A percentile compares a stretch with the other conserved stretches of the same genome.
Conservation (phyloP, 1,284 basidiomycete genomes). For the Trichosporon asahii region DNA sequence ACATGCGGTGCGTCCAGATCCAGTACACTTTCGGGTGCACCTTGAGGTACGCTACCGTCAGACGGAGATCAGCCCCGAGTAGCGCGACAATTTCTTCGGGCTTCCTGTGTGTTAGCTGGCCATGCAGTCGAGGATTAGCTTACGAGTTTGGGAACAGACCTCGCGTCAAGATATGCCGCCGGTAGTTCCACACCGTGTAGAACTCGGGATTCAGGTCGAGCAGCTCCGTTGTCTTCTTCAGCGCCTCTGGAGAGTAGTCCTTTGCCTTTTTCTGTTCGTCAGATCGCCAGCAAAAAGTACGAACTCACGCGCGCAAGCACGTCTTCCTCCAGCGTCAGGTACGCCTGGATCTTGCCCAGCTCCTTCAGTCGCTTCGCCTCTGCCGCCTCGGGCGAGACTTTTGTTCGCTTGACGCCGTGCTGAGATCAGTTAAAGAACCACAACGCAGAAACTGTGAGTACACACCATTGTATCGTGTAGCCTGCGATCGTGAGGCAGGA, state of each 20-base stretch:
- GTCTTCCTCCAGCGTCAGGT: constrained; percentile 64
- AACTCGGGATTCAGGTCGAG: constrained; percentile 81
- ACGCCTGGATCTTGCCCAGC: constrained; percentile 68
- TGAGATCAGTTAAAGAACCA: not conserved
- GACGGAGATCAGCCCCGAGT: constrained; percentile 68
- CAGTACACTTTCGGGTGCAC: constrained; percentile 89
- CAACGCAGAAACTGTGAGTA: not conserved
- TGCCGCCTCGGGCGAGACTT: constrained; percentile 61
- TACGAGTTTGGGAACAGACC: constrained; percentile 69
- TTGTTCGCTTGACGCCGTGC: constrained; percentile 76
- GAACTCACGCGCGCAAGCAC: constrained; percentile 63
- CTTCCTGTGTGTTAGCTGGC: constrained; percentile 7
- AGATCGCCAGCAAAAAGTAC: not conserved
- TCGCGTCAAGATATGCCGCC: constrained; percentile 69
- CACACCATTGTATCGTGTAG: constrained; percentile 14
- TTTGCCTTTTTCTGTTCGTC: constrained; percentile 61
- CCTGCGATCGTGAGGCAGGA: not conserved
- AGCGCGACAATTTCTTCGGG: constrained; percentile 62
- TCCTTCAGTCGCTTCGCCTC: constrained; percentile 68
- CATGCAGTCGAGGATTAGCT: constrained; percentile 19
- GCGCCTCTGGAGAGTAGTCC: constrained; percentile 66
- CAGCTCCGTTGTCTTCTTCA: constrained; percentile 69
- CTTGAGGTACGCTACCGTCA: constrained; percentile 75
- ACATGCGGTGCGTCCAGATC: constrained; percentile 94
- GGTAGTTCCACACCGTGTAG: constrained; percentile 90